Evolutionary conservation across 495 filamentous ascomycete species (phyloP).

Genomic region (Xylaria intraflava): DNA sequence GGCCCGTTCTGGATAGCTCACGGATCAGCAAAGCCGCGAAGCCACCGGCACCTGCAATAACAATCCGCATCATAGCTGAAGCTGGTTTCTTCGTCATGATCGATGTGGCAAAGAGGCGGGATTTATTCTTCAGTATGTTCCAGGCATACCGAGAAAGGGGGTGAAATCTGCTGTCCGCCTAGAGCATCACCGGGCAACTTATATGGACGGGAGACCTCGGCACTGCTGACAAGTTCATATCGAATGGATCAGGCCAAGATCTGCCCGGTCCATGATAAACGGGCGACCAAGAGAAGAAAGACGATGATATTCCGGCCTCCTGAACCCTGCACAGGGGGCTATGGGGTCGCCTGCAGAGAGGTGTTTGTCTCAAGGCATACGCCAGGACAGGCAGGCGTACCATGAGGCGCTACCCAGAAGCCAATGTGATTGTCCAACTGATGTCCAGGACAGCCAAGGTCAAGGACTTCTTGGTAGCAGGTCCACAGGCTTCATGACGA

Average conservation of each 20-base stretch:
- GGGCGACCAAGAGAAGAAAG: constrained; percentile 8
- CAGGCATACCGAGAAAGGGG: background rate
- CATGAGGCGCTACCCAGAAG: constrained; percentile 15
- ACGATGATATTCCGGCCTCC: constrained; percentile 22
- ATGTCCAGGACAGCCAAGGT: constrained; percentile 14
- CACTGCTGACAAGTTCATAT: constrained; percentile 16
- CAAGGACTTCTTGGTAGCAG: constrained; percentile 20
- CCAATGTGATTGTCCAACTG: constrained; percentile 11
- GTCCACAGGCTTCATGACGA: constrained; percentile 9
- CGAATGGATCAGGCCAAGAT: constrained; percentile 24
- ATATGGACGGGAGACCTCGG: constrained; percentile 18
- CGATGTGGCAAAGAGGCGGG: constrained; percentile 9
- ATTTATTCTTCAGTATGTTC: background rate
- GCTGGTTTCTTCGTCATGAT: constrained; percentile 33
- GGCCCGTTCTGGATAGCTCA: constrained; percentile 50
- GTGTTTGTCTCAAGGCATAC: constrained; percentile 19
- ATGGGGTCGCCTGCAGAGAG: constrained; percentile 14
- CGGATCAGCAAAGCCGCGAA: constrained; percentile 58
- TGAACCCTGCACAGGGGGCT: constrained; percentile 18
- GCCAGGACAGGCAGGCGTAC: constrained; percentile 18
- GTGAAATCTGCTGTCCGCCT: background rate
- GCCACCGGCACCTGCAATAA: constrained; percentile 64
- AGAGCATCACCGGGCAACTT: constrained; percentile 4
- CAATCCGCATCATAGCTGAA: constrained; percentile 58
- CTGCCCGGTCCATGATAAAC: constrained; percentile 18